These are phyloP conservation scores for Sclerotinia borealis DNA, from an alignment of 2,329 filamentous ascomycete species.

Conservation along the genomic window DNA sequence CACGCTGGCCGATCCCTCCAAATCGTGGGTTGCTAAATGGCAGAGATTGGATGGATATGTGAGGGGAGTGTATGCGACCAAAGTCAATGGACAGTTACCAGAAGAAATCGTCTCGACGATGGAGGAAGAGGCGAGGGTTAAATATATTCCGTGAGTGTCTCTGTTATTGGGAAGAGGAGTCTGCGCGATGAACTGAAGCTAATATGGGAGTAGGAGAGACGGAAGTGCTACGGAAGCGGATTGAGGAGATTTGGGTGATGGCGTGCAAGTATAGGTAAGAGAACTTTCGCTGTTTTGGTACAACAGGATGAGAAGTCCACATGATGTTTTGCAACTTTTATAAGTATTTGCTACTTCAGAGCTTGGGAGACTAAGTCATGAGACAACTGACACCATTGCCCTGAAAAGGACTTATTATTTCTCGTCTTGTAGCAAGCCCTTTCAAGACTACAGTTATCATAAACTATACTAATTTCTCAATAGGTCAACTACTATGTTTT, in stretches of 20 bases:
- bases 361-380: conserved; percentile 75
- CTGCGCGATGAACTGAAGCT: conserved; percentile 9
- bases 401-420: conserved; percentile 51
- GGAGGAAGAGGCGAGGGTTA: conserved; percentile 57
- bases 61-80: conserved; percentile 85
- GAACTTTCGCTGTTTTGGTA: background rate
- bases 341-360: conserved; percentile 99
- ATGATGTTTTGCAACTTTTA: conserved; percentile 84
- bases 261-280: background rate
- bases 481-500: background rate
- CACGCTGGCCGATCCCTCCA: conserved; percentile 71
- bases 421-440: conserved; percentile 7
- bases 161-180: background rate
- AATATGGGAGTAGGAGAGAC: conserved; percentile 41
- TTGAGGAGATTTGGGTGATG: background rate
- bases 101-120: conserved; percentile 57
- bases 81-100: conserved; percentile 77
- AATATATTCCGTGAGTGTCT: conserved; percentile 57
- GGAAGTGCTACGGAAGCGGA: conserved; percentile 42
- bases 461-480: background rate
- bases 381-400: conserved; percentile 91
- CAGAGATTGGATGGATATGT: conserved; percentile 87
- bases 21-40: conserved; percentile 95
- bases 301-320: conserved; percentile 17
- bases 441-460: background rate